Evolutionary conservation across 768 basidiomycete species (phyloP).

Genomic region (Podaxis sp.): DNA sequence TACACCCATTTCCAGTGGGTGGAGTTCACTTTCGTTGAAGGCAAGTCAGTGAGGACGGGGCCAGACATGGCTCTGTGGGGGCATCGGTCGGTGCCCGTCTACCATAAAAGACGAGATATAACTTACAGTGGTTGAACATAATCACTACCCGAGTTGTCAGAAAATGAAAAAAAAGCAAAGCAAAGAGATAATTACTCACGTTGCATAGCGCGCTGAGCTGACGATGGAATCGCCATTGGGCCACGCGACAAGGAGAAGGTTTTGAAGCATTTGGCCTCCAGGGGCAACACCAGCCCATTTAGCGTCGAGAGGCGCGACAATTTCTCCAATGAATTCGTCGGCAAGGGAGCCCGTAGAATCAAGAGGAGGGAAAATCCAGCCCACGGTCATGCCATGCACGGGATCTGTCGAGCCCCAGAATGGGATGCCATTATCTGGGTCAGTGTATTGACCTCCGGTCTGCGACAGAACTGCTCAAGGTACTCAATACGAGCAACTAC

Average conservation of each 20-base stretch:
- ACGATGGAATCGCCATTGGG: conserved; percentile 50
- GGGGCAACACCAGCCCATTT: conserved; percentile 55
- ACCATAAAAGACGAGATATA: neutral
- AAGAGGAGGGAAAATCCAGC: conserved; percentile 50
- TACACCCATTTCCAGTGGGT: conserved; percentile 69
- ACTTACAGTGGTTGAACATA: conserved; percentile 39
- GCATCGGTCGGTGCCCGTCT: neutral
- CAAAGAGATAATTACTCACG: conserved; percentile 32
- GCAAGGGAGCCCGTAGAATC: conserved; percentile 32
- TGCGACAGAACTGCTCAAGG: neutral
- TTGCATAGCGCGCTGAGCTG: conserved; percentile 46
- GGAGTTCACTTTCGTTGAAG: conserved; percentile 43
- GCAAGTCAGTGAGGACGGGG: conserved; percentile 46
- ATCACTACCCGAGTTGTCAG: conserved; percentile 12
- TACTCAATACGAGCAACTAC: neutral
- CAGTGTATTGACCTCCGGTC: conserved; percentile 28
- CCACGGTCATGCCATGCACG: conserved; percentile 38
- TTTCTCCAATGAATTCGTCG: conserved; percentile 59
- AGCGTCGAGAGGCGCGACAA: conserved; percentile 48
- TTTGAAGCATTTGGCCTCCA: conserved; percentile 50
- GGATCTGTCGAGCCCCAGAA: conserved; percentile 43
- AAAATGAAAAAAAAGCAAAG: neutral
- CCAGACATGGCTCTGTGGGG: conserved; percentile 20
- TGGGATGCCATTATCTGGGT: conserved; percentile 46
- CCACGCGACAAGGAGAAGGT: conserved; percentile 60